Evolutionary conservation across 2,329 filamentous ascomycete species (phyloP), one percentile per base, ranked within the genome.

Genomic region (Botryosphaeria dothidea): DNA sequence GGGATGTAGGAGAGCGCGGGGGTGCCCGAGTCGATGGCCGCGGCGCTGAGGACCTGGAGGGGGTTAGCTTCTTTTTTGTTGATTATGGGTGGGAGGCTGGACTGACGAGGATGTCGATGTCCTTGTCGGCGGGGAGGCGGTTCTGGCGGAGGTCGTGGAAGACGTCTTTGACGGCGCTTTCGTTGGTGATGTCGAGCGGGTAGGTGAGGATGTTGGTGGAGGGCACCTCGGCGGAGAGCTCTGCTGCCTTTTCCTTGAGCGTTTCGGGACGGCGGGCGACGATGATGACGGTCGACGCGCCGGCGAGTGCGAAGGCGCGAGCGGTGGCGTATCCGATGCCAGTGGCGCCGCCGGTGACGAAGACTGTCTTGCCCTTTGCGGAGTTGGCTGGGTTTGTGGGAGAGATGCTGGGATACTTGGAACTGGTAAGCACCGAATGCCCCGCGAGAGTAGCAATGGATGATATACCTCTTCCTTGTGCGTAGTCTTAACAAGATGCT

Each of bases 261-360:
- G 70, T 69, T 6, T 71, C 69, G 0, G 68, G 34, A 1, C 75
- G 76, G 5, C 82, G 80, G 9, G 75, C 79, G 1, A 78, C 64
- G 45, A 85, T 71, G 9, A 79, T 75, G 31, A 83, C 71, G 0
- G 68, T 71, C 1, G 71, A 62, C 7, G 80, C 79, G 0, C 74
- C 74, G 0, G 83, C 83, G 1, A 70, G 65, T 7, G 77, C 74
- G 67, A 83, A 77, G 3, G 68, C 66, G 19, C 48, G 34, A 21
- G 70, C 71, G 21, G 68, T 73, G 11, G 8, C 75, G 74, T 23
- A 46, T 2, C 43, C 43, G 19, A 78, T 71, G 9, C 73, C 72
- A 13, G 57, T 64, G 15, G 66, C 69, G 36, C 68, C 74, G 17
- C 74, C 74, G 5, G 74, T 75, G n/a, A 76, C 68, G 8, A 76